phyloP scores from a whole-genome alignment of 768 basidiomycete genomes.

The Podaxis pistillaris region DNA sequence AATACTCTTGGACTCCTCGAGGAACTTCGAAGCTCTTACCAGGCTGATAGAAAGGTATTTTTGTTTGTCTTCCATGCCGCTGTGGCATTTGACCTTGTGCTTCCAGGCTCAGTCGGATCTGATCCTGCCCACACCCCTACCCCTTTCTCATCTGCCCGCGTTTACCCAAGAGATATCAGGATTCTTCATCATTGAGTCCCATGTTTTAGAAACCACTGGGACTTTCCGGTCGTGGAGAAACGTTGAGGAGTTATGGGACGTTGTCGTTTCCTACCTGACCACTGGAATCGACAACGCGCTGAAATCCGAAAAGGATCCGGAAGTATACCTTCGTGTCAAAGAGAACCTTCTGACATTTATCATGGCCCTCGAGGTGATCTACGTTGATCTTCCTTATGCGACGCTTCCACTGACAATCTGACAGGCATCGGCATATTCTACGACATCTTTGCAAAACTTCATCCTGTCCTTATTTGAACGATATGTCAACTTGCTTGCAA shows the following conservation, averaged over 20 bases:
- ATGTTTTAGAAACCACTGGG: slow-evolving; percentile 86
- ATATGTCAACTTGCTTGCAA: slow-evolving; percentile 79
- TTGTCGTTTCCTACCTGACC: slow-evolving; percentile 71
- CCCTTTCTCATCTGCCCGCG: slow-evolving; percentile 62
- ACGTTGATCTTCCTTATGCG: neutral
- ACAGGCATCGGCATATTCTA: slow-evolving; percentile 86
- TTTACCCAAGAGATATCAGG: slow-evolving; percentile 93
- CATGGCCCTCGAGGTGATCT: slow-evolving; percentile 82
- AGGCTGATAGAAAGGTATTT: slow-evolving; percentile 90
- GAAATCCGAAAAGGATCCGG: slow-evolving; percentile 72
- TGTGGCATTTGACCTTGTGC: slow-evolving; percentile 5
- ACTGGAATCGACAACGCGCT: slow-evolving; percentile 73
- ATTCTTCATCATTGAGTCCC: slow-evolving; percentile 95
- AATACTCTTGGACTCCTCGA: slow-evolving; percentile 86
- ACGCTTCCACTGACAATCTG: slow-evolving; percentile 10
- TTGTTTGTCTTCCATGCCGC: neutral
- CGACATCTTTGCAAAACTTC: slow-evolving; percentile 76
- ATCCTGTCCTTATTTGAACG: slow-evolving; percentile 89
- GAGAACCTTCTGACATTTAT: slow-evolving; percentile 83
- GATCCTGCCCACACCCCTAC: slow-evolving; percentile 78
- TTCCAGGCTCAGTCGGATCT: slow-evolving; percentile 92
- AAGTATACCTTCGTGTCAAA: slow-evolving; percentile 79
- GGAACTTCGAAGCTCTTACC: slow-evolving; percentile 88
- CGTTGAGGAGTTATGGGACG: slow-evolving; percentile 95
- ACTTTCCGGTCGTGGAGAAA: slow-evolving; percentile 89